These are phyloP conservation scores for Polygonum maritimum DNA, from an alignment of 148 eudicot species.

Conservation along the genomic window DNA sequence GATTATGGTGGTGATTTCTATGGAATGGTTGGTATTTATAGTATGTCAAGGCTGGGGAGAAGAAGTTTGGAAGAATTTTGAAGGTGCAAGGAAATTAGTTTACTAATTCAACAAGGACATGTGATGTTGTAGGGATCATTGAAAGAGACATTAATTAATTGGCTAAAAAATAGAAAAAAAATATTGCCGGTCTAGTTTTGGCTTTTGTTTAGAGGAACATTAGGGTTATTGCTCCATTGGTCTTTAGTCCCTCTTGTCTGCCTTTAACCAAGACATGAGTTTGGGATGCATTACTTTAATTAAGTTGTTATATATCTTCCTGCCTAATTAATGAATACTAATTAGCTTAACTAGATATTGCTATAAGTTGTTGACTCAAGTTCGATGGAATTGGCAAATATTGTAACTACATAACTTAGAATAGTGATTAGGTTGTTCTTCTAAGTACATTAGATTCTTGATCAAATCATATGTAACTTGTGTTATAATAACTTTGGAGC, in stretches of 20 bases:
- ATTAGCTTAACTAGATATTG: background rate
- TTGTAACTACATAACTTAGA: no score
- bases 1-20: background rate
- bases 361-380: background rate
- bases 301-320: no score
- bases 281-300: background rate
- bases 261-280: background rate
- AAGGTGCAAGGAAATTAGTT: background rate
- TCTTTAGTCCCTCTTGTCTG: background rate
- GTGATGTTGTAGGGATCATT: slow-evolving; percentile 1
- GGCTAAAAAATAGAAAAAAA: background rate
- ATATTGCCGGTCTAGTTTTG: background rate
- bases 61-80: background rate
- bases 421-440: no score
- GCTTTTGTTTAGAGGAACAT: background rate
- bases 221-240: background rate
- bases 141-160: background rate
- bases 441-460: no score
- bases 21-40: background rate
- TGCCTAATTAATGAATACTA: no score
- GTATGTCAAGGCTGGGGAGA: no score
- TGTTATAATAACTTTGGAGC: no score
- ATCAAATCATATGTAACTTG: background rate
- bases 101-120: slow-evolving; percentile 1
- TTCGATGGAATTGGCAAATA: background rate